phyloP scores from a whole-genome alignment of 495 filamentous ascomycete genomes.

The Aspergillus sclerotioniger region DNA sequence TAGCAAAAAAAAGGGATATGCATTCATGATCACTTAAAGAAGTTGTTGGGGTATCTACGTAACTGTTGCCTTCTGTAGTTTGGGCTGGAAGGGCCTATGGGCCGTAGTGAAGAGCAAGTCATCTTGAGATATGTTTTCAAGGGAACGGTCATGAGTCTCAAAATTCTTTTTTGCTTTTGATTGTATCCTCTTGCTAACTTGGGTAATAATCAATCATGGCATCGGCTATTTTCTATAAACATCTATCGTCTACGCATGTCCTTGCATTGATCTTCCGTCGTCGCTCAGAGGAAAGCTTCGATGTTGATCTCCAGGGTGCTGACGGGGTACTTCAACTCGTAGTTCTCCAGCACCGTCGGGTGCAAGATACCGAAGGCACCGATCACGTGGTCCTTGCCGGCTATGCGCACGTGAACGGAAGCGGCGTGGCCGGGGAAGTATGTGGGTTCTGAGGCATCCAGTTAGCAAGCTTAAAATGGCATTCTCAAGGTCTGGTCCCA shows the following conservation, averaged over 20 bases:
- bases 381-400: conserved; percentile 67
- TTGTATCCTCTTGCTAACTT: conserved; percentile 2
- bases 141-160: not conserved
- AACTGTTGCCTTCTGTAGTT: too few species aligned
- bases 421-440: conserved; percentile 91
- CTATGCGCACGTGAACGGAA: conserved; percentile 69
- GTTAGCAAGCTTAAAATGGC: conserved; percentile 11
- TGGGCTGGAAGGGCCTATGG: too few species aligned
- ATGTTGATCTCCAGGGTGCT: conserved; percentile 95
- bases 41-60: not conserved
- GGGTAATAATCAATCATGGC: conserved; percentile 5
- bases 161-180: not conserved
- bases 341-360: conserved; percentile 88
- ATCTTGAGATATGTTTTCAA: too few species aligned
- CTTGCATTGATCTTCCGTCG: conserved; percentile 6
- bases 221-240: conserved; percentile 12
- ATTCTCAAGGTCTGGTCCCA: not conserved
- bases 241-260: conserved; percentile 14
- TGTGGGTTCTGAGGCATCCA: conserved; percentile 60
- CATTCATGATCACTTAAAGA: not conserved
- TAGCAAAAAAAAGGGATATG: not conserved
- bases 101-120: too few species aligned
- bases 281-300: conserved; percentile 78
- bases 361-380: conserved; percentile 92
- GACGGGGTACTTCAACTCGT: conserved; percentile 89